Evolutionary conservation across 2,329 filamentous ascomycete genomes (phyloP).

Genomic region (Rhynchosporium agropyri): DNA sequence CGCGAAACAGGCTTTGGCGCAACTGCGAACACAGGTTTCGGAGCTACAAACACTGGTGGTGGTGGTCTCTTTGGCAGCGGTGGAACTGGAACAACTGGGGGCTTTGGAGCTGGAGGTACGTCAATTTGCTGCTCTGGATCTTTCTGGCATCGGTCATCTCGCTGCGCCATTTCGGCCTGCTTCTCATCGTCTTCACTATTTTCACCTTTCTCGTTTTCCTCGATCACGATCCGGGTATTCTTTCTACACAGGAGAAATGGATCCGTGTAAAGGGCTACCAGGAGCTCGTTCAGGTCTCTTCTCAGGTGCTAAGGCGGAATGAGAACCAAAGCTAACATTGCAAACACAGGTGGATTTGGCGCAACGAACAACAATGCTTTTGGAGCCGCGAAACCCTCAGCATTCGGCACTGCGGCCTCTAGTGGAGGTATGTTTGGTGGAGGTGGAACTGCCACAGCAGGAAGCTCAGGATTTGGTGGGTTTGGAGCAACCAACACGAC

Average conservation of each 20-base stretch:
- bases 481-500: slow-evolving; percentile 48
- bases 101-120: slow-evolving; percentile 47
- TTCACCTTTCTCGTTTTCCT: slow-evolving; percentile 9
- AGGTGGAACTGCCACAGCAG: slow-evolving; percentile 41
- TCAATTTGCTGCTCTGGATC: slow-evolving; percentile 35
- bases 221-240: slow-evolving; percentile 1
- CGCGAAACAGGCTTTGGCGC: slow-evolving; percentile 48
- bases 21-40: slow-evolving; percentile 46
- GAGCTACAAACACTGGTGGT: slow-evolving; percentile 43
- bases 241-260: slow-evolving; percentile 8
- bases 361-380: slow-evolving; percentile 41
- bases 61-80: slow-evolving; percentile 48
- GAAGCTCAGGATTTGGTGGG: slow-evolving; percentile 44
- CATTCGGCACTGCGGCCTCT: slow-evolving; percentile 51
- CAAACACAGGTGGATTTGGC: slow-evolving; percentile 48
- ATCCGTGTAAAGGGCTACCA: not conserved
- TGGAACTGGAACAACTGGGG: slow-evolving; percentile 40
- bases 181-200: slow-evolving; percentile 17
- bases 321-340: slow-evolving; percentile 30
- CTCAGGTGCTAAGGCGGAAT: not conserved
- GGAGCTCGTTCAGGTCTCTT: not conserved
- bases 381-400: slow-evolving; percentile 43
- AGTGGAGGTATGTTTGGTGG: slow-evolving; percentile 58
- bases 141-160: slow-evolving; percentile 30
- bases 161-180: slow-evolving; percentile 15